Conservation (phyloP, 2,329 filamentous ascomycete genomes). For the Phialemonium atrogriseum region DNA sequence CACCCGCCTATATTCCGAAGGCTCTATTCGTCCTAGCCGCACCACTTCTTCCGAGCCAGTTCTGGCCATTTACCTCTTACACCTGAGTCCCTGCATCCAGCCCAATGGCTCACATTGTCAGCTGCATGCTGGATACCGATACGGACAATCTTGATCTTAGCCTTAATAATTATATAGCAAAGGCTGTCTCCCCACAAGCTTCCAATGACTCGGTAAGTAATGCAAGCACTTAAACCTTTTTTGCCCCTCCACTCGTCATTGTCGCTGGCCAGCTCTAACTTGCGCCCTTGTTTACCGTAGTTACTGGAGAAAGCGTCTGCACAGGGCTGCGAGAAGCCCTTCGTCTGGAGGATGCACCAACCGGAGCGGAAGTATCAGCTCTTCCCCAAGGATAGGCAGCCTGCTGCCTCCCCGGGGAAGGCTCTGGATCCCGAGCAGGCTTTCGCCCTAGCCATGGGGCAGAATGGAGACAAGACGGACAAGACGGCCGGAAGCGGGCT, state of each 20-base stretch:
- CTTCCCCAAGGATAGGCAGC: constrained; percentile 46
- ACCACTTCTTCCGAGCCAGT: constrained; percentile 20
- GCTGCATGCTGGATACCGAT: constrained; percentile 44
- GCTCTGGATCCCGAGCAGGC: constrained; percentile 42
- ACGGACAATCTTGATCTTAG: constrained; percentile 27
- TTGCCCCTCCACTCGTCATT: constrained; percentile 3
- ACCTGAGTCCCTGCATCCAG: constrained; percentile 14
- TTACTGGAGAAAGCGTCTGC: constrained; percentile 17
- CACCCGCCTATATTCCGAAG: constrained; percentile 14
- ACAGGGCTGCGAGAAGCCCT: constrained; percentile 37
- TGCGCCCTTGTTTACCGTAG: constrained; percentile 5
- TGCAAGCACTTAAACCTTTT: constrained; percentile 20
- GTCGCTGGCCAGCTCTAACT: neutral
- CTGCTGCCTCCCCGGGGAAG: constrained; percentile 32
- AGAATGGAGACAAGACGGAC: constrained; percentile 30
- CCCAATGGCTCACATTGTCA: constrained; percentile 55
- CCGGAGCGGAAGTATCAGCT: constrained; percentile 53
- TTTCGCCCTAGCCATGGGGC: constrained; percentile 32
- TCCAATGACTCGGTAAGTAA: constrained; percentile 35
- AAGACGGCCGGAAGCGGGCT: constrained; percentile 31
- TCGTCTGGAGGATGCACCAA: constrained; percentile 52
- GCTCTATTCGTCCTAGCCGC: constrained; percentile 19
- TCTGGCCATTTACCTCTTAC: constrained; percentile 16
- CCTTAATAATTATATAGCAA: constrained; percentile 41
- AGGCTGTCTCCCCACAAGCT: constrained; percentile 36